These are phyloP conservation scores for Schwanniomyces sp. DNA, from an alignment of 805 yeast genomes.

Conservation along the genomic window DNA sequence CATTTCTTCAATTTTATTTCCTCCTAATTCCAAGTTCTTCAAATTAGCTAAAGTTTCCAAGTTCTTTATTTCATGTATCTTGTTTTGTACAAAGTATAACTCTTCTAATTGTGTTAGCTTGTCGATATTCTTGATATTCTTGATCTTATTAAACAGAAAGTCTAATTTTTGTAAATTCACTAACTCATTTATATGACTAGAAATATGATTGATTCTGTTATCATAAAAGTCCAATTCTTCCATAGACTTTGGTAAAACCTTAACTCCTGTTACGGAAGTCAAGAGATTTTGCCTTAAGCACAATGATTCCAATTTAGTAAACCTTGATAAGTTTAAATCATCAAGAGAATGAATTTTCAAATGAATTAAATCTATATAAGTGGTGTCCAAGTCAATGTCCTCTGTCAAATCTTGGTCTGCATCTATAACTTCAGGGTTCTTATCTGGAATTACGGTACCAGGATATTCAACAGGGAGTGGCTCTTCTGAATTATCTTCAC, in stretches of 20 bases:
- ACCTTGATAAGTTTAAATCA: slow-evolving; percentile 58
- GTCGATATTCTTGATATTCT: slow-evolving; percentile 77
- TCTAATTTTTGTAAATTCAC: slow-evolving; percentile 62
- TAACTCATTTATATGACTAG: slow-evolving; percentile 64
- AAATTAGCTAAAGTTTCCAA: slow-evolving; percentile 56
- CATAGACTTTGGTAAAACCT: slow-evolving; percentile 64
- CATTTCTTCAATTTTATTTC: slow-evolving; percentile 67
- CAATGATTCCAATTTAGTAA: slow-evolving; percentile 55
- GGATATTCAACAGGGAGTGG: slow-evolving; percentile 42
- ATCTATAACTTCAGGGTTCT: slow-evolving; percentile 53
- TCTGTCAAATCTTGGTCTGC: slow-evolving; percentile 68
- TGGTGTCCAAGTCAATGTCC: slow-evolving; percentile 57
- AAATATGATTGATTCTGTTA: slow-evolving; percentile 84
- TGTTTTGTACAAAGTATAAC: slow-evolving; percentile 86
- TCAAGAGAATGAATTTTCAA: slow-evolving; percentile 64
- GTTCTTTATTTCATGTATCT: slow-evolving; percentile 69
- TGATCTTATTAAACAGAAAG: slow-evolving; percentile 85
- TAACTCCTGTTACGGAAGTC: slow-evolving; percentile 55
- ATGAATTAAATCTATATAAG: slow-evolving; percentile 65
- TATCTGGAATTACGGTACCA: slow-evolving; percentile 46
- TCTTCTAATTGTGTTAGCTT: slow-evolving; percentile 60
- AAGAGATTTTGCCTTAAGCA: slow-evolving; percentile 84
- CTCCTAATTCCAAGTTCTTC: slow-evolving; percentile 83
- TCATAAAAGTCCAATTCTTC: slow-evolving; percentile 89
- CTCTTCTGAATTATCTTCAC: slow-evolving; percentile 29